Evolutionary conservation across 257 asterid genomes (phyloP).

Genomic region (Handroanthus guayacan): DNA sequence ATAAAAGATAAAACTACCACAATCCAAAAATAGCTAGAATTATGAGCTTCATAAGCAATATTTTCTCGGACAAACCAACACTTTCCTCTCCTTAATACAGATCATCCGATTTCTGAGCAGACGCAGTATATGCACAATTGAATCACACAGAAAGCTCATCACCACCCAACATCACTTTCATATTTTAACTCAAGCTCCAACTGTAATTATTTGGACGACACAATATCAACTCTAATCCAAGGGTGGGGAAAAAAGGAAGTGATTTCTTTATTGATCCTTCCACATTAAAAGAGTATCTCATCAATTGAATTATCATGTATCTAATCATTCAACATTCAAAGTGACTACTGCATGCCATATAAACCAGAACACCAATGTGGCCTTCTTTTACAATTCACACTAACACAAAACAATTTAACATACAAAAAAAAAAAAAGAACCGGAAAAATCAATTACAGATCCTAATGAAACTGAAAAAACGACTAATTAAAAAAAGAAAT

Average conservation of each 20-base stretch:
- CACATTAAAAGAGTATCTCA: neutral
- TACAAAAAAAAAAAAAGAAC: neutral
- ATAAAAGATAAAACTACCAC: neutral
- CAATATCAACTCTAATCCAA: neutral
- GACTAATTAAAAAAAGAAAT: neutral
- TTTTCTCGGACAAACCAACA: conserved; percentile 3
- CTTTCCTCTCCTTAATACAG: neutral
- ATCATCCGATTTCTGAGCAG: neutral
- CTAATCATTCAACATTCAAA: neutral
- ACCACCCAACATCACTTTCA: neutral
- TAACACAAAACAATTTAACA: neutral
- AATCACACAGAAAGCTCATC: neutral
- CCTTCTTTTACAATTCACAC: neutral
- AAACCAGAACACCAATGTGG: neutral
- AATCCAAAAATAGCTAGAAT: neutral
- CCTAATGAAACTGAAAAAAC: neutral
- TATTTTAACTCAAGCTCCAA: neutral
- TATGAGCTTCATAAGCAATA: neutral
- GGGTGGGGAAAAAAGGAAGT: neutral
- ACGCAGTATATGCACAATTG: neutral
- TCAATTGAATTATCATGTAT: too few relatives aligned
- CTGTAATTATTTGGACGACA: neutral
- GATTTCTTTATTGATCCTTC: neutral
- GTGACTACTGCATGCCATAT: neutral
- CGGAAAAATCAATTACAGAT: conserved; percentile 1